Evolutionary conservation across 1,139 yeast species (phyloP).

Genomic region (Oligophagozyma castellii): DNA sequence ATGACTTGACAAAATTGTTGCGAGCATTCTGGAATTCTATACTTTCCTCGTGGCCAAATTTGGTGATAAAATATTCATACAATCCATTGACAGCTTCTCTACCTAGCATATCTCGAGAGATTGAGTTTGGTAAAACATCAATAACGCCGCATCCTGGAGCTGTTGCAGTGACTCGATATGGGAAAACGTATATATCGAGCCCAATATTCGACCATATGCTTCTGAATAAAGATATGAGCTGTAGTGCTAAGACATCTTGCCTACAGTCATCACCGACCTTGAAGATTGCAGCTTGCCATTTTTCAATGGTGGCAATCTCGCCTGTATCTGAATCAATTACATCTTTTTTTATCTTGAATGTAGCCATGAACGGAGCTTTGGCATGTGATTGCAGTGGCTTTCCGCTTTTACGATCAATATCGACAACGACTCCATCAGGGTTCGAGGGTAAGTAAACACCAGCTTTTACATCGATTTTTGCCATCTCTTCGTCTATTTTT

Average conservation of each 20-base stretch:
- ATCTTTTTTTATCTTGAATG: constrained; percentile 67
- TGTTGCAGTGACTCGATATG: constrained; percentile 93
- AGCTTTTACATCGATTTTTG: constrained; percentile 55
- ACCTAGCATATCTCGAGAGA: constrained; percentile 96
- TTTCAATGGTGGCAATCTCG: constrained; percentile 29
- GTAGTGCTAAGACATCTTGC: constrained; percentile 91
- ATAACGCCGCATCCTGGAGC: constrained; percentile 99
- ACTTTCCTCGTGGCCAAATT: constrained; percentile 87
- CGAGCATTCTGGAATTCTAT: constrained; percentile 85
- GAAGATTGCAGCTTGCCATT: constrained; percentile 93
- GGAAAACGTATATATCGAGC: constrained; percentile 79
- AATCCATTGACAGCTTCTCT: constrained; percentile 97
- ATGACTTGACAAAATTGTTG: constrained; percentile 80
- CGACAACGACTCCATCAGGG: constrained; percentile 90
- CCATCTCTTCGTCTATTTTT: constrained; percentile 95
- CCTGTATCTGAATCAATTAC: constrained; percentile 33
- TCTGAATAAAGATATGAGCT: constrained; percentile 80
- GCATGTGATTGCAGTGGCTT: constrained; percentile 98
- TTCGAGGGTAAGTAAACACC: constrained; percentile 93
- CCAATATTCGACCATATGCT: constrained; percentile 84
- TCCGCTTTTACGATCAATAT: constrained; percentile 85
- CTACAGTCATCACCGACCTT: constrained; percentile 99
- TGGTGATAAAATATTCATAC: constrained; percentile 81
- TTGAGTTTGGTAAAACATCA: constrained; percentile 90
- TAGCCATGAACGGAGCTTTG: constrained; percentile 96